These are phyloP conservation scores for Hypoxylon sp. DNA, from an alignment of 2,329 filamentous ascomycete genomes.

Conservation along the genomic window DNA sequence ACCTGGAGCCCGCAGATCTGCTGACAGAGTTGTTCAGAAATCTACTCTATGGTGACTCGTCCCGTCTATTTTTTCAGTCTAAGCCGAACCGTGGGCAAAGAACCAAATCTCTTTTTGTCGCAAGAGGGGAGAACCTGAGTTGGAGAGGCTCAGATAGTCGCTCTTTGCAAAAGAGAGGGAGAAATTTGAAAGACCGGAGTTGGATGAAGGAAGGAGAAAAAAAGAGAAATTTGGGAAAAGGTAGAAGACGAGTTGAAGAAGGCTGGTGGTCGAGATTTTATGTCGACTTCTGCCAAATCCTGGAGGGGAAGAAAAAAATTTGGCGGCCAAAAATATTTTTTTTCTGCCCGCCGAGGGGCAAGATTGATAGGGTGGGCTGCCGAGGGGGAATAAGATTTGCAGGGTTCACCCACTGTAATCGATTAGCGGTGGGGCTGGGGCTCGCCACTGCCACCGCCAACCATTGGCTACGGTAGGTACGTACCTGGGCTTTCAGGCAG, in stretches of 20 bases:
- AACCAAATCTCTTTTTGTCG: constrained; percentile 26
- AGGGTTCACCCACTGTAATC: constrained; percentile 29
- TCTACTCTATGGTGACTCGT: constrained; percentile 43
- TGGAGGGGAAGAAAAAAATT: constrained; percentile 25
- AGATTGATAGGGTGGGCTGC: constrained; percentile 33
- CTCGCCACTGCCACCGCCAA: constrained; percentile 11
- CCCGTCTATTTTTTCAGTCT: constrained; percentile 38
- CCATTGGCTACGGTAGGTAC: background rate
- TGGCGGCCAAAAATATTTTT: constrained; percentile 26
- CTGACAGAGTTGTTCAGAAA: constrained; percentile 33
- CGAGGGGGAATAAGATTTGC: constrained; percentile 23
- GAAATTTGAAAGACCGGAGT: constrained; percentile 24
- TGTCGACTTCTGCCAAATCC: constrained; percentile 25
- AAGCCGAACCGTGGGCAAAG: constrained; percentile 29
- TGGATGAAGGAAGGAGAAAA: constrained; percentile 10
- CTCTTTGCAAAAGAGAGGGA: constrained; percentile 27
- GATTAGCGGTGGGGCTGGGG: constrained; percentile 16
- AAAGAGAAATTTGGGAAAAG: constrained; percentile 13
- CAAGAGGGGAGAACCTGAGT: constrained; percentile 36
- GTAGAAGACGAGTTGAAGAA: constrained; percentile 15
- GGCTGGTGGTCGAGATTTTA: constrained; percentile 38
- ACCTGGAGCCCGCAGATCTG: constrained; percentile 33
- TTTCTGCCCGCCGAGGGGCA: constrained; percentile 40
- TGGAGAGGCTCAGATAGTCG: constrained; percentile 38
- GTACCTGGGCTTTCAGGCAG: background rate